phyloP scores from a whole-genome alignment of 805 yeast genomes.

The Spathaspora boniae region DNA sequence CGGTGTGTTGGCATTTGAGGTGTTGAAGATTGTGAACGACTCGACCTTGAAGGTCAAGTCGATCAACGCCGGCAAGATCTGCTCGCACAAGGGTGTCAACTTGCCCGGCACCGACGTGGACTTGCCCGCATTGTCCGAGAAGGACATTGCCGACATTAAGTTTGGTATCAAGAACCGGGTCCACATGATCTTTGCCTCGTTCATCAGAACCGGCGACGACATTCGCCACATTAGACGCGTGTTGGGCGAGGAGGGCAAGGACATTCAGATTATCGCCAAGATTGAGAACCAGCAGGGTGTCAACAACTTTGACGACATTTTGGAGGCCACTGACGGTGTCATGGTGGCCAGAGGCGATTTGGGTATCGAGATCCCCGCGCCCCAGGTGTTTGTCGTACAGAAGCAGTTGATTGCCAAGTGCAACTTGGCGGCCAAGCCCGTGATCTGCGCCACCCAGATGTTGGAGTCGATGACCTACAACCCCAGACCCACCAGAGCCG shows the following conservation, averaged over 20 bases:
- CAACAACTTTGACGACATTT: constrained; percentile 96
- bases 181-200: constrained; percentile 98
- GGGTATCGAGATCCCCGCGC: constrained; percentile 99
- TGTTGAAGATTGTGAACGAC: constrained; percentile 75
- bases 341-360: constrained; percentile 99
- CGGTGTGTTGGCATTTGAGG: constrained; percentile 96
- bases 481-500: constrained; percentile 99
- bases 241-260: constrained; percentile 94
- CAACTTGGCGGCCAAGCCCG: constrained; percentile 99
- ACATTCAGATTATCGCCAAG: constrained; percentile 94
- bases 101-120: constrained; percentile 99
- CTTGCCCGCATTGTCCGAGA: constrained; percentile 95
- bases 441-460: constrained; percentile 99
- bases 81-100: constrained; percentile 98
- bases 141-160: constrained; percentile 86
- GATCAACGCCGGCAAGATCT: constrained; percentile 91
- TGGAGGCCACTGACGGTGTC: constrained; percentile 95
- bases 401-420: constrained; percentile 98
- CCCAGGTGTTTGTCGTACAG: constrained; percentile 97
- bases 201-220: constrained; percentile 93
- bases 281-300: constrained; percentile 99
- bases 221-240: constrained; percentile 87
- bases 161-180: constrained; percentile 98
- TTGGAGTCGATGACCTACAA: constrained; percentile 98
- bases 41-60: constrained; percentile 82